Evolutionary conservation across 2,329 filamentous ascomycete genomes (phyloP), one percentile per base, ranked within the genome.

Genomic region (Seiridium cupressi): DNA sequence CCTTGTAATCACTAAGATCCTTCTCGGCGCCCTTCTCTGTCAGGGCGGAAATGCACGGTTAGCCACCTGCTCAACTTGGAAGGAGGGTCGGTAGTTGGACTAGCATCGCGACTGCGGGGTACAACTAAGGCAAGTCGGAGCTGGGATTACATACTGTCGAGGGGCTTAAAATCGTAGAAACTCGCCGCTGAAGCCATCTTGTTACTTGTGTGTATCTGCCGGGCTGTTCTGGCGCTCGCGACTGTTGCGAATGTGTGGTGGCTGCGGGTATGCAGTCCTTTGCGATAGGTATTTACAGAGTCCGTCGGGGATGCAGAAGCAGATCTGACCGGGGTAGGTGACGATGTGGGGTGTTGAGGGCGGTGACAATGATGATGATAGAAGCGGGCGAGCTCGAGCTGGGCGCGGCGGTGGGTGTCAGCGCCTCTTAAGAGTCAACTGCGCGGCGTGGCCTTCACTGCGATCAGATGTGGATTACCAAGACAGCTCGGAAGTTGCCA

Each of bases 91-190:
- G 53, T 47, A 42, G 54, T 57, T 47, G 54, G 31, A 31, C 31
- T 38, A 10, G n/a, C 44, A 57, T 57, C 54, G n/a, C 18, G 34
- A 48, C 34, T 58, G 55, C 55, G 55, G 55, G 55, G 55, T 51
- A 58, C 38, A 48, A 38, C 59, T 42, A 38, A 44, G 53, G 31
- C 40, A 60, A 46, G 57, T 55, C 38, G 26, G 57, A 54, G 55
- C 10, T 26, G 54, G 5, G 44, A 31, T 10, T 54, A 84, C 88
- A 64, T 81, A 92, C 90, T 93, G 77, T 94, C 88, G 67, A 90
- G 85, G 66, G 91, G 88, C 80, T 89, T 91, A 78, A 96, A 96
- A 74, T 93, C 89, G 82, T 89, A 95, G 75, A 96, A 92, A 59
- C 74, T 81, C 26, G 88, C 88, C 68, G 87, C 88, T 59, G 88